These are phyloP conservation scores for Sphagnum tenellum DNA, from an alignment of 225 moss, liverwort and hornwort species.

Conservation along the genomic window DNA sequence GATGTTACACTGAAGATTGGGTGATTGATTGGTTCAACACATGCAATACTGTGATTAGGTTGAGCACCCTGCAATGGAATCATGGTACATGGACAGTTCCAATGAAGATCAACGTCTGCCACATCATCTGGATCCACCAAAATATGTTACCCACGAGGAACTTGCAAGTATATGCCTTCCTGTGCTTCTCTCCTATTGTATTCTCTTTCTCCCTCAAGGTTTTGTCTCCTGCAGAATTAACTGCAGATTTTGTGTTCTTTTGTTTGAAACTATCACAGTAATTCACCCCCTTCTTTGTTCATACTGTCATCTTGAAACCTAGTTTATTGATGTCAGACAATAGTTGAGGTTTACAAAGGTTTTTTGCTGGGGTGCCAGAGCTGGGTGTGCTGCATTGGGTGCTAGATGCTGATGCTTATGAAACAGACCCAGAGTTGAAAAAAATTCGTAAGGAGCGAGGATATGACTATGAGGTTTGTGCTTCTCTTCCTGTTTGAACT, in stretches of 20 bases:
- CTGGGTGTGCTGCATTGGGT: conserved; percentile 81
- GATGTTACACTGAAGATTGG: too few relatives aligned
- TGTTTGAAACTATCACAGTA: too few relatives aligned
- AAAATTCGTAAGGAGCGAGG: conserved; percentile 70
- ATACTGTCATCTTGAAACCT: too few relatives aligned
- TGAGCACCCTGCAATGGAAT: conserved; percentile 30
- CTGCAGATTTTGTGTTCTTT: too few relatives aligned
- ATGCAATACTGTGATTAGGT: conserved; percentile 11
- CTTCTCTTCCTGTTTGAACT: too few relatives aligned
- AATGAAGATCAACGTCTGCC: conserved; percentile 44
- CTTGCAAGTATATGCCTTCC: conserved; percentile 19
- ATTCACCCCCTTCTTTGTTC: too few relatives aligned
- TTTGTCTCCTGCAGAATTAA: too few relatives aligned
- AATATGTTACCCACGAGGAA: conserved; percentile 29
- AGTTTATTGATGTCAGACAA: too few relatives aligned
- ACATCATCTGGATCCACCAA: conserved; percentile 36
- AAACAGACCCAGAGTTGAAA: conserved; percentile 56
- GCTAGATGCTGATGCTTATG: conserved; percentile 63
- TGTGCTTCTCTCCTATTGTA: too few relatives aligned
- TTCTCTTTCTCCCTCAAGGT: too few relatives aligned
- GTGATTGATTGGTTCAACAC: too few relatives aligned
- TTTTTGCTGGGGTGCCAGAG: conserved; percentile 23
- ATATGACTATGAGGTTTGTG: conserved; percentile 64
- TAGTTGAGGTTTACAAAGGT: neutral
- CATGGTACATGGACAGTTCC: conserved; percentile 54